These are phyloP conservation scores for Carex littledalei DNA, from an alignment of 176 grass and related monocot species.

Conservation along the genomic window DNA sequence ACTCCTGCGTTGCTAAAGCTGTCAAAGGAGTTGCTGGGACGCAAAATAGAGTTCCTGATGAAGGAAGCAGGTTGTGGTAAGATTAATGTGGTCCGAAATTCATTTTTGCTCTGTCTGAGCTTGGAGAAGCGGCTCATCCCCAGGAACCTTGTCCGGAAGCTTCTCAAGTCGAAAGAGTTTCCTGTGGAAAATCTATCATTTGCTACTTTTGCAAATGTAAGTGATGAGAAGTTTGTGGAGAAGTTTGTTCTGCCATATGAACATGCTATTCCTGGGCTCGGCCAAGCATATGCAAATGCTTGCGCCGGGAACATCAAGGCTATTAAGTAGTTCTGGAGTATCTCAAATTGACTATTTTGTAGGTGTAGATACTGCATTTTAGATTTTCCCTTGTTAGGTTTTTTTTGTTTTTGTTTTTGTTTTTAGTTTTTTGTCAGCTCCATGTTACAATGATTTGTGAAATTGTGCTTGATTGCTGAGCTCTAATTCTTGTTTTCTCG, in stretches of 20 bases:
- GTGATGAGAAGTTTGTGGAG: constrained; percentile 25
- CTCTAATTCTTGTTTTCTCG: no score
- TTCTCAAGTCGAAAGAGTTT: constrained; percentile 31
- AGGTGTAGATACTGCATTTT: no score
- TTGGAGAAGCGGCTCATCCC: constrained; percentile 48
- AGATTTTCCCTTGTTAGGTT: no score
- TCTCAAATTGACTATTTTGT: no score
- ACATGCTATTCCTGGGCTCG: constrained; percentile 21
- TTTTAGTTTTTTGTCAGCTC: no score
- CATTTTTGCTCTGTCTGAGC: neutral
- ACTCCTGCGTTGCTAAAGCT: no score
- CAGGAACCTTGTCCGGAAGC: constrained; percentile 25
- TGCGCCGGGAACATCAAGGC: no score
- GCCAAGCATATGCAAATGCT: neutral
- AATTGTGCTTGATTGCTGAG: no score
- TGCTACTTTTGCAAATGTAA: neutral
- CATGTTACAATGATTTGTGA: no score
- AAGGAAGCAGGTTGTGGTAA: constrained; percentile 10
- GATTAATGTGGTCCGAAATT: neutral
- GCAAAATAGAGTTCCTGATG: constrained; percentile 47
- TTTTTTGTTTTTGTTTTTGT: no score
- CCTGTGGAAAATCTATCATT: neutral
- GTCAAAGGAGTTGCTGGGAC: neutral
- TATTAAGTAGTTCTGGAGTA: no score
- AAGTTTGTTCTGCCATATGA: constrained; percentile 36